A percentile compares a stretch with the other conserved stretches of the same genome.
phyloP scores from a whole-genome alignment of 1,284 basidiomycete genomes.

The Stygiomarasmius scandens region DNA sequence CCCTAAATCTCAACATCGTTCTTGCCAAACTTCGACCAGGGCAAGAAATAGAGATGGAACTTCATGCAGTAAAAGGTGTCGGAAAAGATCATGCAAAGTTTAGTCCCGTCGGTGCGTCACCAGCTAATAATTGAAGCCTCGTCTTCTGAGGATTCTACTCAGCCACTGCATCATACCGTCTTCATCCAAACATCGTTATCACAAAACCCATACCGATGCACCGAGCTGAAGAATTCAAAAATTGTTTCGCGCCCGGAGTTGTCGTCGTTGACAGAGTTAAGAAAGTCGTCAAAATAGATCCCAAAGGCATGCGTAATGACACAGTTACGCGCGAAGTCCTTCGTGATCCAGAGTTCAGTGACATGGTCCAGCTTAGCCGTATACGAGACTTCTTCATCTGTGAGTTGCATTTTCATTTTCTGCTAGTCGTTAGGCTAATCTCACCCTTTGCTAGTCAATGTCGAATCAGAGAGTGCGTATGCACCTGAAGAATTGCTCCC shows the following conservation, averaged over 20 bases:
- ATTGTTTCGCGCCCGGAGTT: slow-evolving; percentile 91
- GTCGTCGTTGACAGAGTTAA: slow-evolving; percentile 71
- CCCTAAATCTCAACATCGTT: slow-evolving; percentile 86
- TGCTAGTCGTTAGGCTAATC: not conserved
- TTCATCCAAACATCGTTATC: slow-evolving; percentile 88
- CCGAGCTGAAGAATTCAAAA: slow-evolving; percentile 76
- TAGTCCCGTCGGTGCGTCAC: slow-evolving; percentile 85
- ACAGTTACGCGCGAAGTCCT: slow-evolving; percentile 93
- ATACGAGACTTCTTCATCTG: slow-evolving; percentile 95
- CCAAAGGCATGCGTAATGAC: slow-evolving; percentile 77
- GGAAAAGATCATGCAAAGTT: slow-evolving; percentile 98
- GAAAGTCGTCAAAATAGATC: slow-evolving; percentile 58
- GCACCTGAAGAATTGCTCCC: slow-evolving; percentile 83
- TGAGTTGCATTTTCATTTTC: slow-evolving; percentile 38
- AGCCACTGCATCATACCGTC: slow-evolving; percentile 95
- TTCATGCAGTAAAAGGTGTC: slow-evolving; percentile 94
- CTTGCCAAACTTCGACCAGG: slow-evolving; percentile 95
- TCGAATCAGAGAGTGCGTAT: slow-evolving; percentile 92
- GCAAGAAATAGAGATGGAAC: slow-evolving; percentile 80
- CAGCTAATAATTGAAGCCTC: not conserved
- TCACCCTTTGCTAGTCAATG: slow-evolving; percentile 60
- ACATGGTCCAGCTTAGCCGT: slow-evolving; percentile 81
- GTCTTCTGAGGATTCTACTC: slow-evolving; percentile 1
- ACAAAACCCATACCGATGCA: slow-evolving; percentile 69
- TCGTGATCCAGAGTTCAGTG: slow-evolving; percentile 90